phyloP scores from a whole-genome alignment of 768 basidiomycete species.

The Baorangia bicolor region DNA sequence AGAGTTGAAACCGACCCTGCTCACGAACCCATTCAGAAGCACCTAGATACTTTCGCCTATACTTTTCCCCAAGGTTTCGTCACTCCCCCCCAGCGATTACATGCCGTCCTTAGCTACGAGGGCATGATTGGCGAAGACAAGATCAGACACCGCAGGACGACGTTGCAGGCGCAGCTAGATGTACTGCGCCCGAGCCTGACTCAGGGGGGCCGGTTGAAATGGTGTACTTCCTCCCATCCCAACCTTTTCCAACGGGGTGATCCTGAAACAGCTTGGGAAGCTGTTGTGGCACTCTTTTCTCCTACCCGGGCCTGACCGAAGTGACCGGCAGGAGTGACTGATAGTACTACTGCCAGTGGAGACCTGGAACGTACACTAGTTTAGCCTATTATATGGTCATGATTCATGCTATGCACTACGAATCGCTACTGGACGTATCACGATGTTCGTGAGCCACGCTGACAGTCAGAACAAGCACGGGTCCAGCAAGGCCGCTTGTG shows the following conservation, averaged over 20 bases:
- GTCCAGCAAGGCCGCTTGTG: too few relatives aligned
- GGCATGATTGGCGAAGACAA: accelerated
- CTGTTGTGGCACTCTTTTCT: slow-evolving; percentile 9
- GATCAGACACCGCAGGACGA: accelerated
- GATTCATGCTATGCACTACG: not conserved
- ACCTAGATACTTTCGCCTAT: slow-evolving; percentile 7
- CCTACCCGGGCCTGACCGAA: not conserved
- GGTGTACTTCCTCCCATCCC: slow-evolving; percentile 1
- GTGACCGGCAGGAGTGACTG: not conserved
- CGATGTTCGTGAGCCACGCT: too few relatives aligned
- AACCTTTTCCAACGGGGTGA: not conserved
- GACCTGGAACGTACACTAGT: too few relatives aligned
- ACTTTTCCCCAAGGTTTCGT: slow-evolving; percentile 5
- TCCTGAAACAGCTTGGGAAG: slow-evolving; percentile 8
- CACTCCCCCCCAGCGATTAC: not conserved
- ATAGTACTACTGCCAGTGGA: not conserved
- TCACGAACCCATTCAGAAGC: not conserved
- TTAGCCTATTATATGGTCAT: not conserved
- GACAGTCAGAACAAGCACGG: too few relatives aligned
- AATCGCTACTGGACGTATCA: too few relatives aligned
- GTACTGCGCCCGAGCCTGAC: not conserved
- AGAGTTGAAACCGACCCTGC: not conserved
- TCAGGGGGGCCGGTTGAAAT: not conserved
- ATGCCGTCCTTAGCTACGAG: slow-evolving; percentile 9
- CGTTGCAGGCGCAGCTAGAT: not conserved